These are phyloP conservation scores for Candida silvatica DNA, from an alignment of 805 yeast genomes.

Conservation along the genomic window DNA sequence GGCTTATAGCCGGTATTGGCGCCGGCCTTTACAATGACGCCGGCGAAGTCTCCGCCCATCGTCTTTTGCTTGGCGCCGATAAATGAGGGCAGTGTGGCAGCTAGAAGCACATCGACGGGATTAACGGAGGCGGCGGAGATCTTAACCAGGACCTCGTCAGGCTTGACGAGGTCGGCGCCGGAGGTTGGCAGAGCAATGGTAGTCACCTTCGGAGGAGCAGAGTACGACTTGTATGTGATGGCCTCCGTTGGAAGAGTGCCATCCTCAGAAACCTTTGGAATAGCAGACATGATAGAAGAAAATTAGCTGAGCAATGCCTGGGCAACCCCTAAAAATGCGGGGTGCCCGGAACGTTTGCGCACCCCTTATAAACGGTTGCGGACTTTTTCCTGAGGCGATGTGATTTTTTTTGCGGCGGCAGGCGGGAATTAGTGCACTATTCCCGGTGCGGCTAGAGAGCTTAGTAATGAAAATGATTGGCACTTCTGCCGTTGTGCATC, in stretches of 20 bases:
- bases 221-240: conserved; percentile 8
- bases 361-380: no score
- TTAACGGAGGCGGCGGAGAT: conserved; percentile 13
- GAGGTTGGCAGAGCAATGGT: conserved; percentile 2
- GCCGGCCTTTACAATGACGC: conserved; percentile 15
- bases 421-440: no score
- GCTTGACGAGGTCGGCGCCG: conserved; percentile 4
- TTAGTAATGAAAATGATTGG: no score
- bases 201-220: conserved; percentile 5
- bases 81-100: conserved; percentile 4
- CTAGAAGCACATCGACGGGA: conserved; percentile 14
- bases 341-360: no score
- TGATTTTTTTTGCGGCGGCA: no score
- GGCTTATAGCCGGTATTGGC: conserved; percentile 7
- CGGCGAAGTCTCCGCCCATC: conserved; percentile 19
- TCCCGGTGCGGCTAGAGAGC: no score
- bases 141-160: conserved; percentile 12
- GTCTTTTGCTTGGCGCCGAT: conserved; percentile 8
- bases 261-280: conserved; percentile 5
- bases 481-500: no score
- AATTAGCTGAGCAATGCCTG: no score
- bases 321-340: no score
- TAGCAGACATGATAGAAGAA: neutral
- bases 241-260: conserved; percentile 7
- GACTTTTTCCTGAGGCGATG: no score